Evolutionary conservation across 495 filamentous ascomycete genomes (phyloP).

Genomic region (Penicillium bialowiezense): DNA sequence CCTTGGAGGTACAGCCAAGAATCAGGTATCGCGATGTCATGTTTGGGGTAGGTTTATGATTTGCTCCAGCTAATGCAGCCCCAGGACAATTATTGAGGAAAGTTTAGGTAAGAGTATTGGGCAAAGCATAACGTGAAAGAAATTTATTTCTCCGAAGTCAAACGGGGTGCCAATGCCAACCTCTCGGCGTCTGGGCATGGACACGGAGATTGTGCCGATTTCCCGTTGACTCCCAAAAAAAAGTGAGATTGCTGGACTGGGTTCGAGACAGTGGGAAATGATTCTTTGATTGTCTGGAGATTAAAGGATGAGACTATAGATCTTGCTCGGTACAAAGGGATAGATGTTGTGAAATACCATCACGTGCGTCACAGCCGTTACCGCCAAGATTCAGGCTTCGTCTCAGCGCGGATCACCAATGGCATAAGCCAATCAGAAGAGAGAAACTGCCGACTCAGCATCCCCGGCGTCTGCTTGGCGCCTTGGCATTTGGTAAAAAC

Average conservation of each 20-base stretch:
- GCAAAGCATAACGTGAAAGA: slow-evolving; percentile 5
- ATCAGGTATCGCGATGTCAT: neutral
- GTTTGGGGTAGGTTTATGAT: neutral
- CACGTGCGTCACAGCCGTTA: slow-evolving; percentile 13
- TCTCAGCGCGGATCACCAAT: slow-evolving; percentile 28
- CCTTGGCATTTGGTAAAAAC: slow-evolving; percentile 34
- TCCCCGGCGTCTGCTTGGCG: slow-evolving; percentile 32
- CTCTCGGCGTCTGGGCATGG: slow-evolving; percentile 33
- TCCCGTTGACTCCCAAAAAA: neutral
- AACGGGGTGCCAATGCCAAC: slow-evolving; percentile 24
- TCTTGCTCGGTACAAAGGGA: too few species aligned
- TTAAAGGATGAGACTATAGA: too few species aligned
- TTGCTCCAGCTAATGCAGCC: neutral
- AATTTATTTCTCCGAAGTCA: slow-evolving; percentile 6
- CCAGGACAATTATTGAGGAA: slow-evolving; percentile 1
- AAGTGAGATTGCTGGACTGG: neutral
- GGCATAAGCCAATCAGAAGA: slow-evolving; percentile 15
- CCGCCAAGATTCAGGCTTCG: slow-evolving; percentile 19
- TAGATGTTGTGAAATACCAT: too few species aligned
- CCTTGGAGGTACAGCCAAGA: neutral
- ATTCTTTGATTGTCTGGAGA: too few species aligned
- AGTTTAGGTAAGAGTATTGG: slow-evolving; percentile 24
- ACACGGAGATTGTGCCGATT: slow-evolving; percentile 6
- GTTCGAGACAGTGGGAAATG: too few species aligned
- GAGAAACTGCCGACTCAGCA: slow-evolving; percentile 2